These are phyloP conservation scores for Cryptomeria japonica DNA, from an alignment of 75 land plant genomes.

Conservation along the genomic window DNA sequence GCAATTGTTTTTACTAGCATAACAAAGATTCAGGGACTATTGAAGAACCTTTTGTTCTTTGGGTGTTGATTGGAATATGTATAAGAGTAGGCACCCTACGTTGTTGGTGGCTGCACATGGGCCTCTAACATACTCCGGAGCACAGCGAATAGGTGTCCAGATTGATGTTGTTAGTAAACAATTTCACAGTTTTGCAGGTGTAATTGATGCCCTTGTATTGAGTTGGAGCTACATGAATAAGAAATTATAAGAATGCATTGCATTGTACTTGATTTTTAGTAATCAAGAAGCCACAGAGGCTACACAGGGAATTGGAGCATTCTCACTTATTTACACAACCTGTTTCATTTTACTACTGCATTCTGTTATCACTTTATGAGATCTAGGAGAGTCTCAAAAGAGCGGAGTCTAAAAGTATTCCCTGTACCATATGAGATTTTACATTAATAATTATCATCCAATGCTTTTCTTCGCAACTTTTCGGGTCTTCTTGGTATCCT, in stretches of 20 bases:
- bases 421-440: neutral
- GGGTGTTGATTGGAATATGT: slow-evolving; percentile 36
- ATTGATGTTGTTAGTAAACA: slow-evolving; percentile 52
- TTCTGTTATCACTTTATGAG: neutral
- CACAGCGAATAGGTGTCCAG: slow-evolving; percentile 43
- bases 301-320: neutral
- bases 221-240: slow-evolving; percentile 2
- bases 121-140: slow-evolving; percentile 74
- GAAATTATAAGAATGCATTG: neutral
- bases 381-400: neutral
- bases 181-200: slow-evolving; percentile 63
- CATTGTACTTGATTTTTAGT: neutral
- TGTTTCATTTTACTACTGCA: neutral
- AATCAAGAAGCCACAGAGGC: neutral
- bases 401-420: neutral
- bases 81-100: slow-evolving; percentile 24
- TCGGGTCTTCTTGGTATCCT: neutral
- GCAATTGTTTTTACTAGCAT: slow-evolving; percentile 80
- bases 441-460: neutral
- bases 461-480: neutral
- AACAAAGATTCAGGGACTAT: slow-evolving; percentile 70
- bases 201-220: slow-evolving; percentile 44
- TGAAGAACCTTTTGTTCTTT: slow-evolving; percentile 49
- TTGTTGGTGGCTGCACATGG: slow-evolving; percentile 74
- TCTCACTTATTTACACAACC: neutral